Evolutionary conservation across 2,329 filamentous ascomycete genomes (phyloP).

Genomic region (Talaromyces funiculosus): DNA sequence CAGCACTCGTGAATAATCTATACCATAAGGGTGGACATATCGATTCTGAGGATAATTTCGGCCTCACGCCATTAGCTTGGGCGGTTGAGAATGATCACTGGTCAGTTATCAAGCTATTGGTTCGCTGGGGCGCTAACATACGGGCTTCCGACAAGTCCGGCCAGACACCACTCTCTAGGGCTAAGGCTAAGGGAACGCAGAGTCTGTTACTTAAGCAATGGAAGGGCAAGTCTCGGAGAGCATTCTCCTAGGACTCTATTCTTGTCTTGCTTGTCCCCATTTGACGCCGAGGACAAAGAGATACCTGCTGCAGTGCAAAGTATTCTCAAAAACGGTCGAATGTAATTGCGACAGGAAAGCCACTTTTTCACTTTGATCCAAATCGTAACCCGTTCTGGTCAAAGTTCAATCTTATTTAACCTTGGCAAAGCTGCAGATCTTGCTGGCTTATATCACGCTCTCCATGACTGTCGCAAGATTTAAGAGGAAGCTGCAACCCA

Average conservation of each 20-base stretch:
- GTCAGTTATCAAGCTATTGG: not conserved
- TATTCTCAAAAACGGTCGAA: no score
- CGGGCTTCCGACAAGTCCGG: not conserved
- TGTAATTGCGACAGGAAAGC: no score
- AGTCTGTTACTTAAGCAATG: no score
- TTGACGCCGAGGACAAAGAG: not conserved
- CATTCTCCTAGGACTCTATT: not conserved
- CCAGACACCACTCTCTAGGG: not conserved
- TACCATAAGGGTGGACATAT: not conserved
- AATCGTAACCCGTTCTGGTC: not conserved
- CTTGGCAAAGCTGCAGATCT: no score
- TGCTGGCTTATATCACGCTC: not conserved
- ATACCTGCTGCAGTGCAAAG: not conserved
- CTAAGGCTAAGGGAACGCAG: not conserved
- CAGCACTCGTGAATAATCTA: not conserved
- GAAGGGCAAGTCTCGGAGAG: not conserved
- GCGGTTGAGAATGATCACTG: not conserved
- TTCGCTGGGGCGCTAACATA: not conserved
- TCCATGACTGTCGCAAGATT: not conserved
- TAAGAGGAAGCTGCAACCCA: not conserved
- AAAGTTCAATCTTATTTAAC: no score
- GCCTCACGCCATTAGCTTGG: not conserved
- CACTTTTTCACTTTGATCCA: no score
- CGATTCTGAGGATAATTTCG: not conserved
- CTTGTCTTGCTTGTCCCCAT: not conserved